Conservation (phyloP, 2,329 filamentous ascomycete genomes). For the Fusarium sulawesiense region DNA sequence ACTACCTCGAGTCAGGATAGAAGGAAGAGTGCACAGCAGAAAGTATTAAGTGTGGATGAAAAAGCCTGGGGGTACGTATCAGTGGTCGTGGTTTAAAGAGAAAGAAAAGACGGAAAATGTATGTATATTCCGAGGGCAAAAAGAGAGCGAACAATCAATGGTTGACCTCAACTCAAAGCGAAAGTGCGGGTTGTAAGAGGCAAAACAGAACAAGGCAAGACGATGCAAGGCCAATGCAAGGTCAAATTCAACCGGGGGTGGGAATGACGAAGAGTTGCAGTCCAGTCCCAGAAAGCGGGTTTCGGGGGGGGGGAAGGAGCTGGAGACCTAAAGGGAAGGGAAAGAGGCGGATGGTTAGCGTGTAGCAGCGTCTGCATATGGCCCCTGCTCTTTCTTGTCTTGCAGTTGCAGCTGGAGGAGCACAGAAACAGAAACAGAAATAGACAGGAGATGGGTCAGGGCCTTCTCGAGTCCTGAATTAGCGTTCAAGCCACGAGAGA, state of each 20-base stretch:
- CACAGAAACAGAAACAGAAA: constrained; percentile 2
- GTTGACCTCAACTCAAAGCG: background rate
- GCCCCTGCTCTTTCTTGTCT: constrained; percentile 19
- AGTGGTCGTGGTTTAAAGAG: background rate
- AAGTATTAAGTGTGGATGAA: background rate
- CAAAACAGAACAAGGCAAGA: constrained; percentile 24
- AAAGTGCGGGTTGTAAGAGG: constrained; percentile 31
- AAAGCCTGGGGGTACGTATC: background rate
- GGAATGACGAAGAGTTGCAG: constrained; percentile 36
- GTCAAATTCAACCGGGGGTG: constrained; percentile 20
- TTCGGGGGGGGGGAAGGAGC: constrained; percentile 29
- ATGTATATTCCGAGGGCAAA: constrained; percentile 5
- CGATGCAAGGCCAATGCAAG: constrained; percentile 22
- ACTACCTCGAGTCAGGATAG: constrained; percentile 2
- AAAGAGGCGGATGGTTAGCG: constrained; percentile 16
- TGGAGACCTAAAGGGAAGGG: background rate
- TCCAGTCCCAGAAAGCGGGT: constrained; percentile 42
- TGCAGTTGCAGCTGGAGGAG: background rate
- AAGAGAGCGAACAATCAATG: constrained; percentile 12
- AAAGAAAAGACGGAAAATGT: background rate
- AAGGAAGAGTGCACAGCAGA: constrained; percentile 8
- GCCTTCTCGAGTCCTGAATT: constrained; percentile 8
- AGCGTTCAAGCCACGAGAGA: constrained; percentile 32
- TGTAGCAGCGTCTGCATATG: constrained; percentile 30
- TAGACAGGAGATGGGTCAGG: constrained; percentile 3